Base-by-base conservation (phyloP, 257 asterid species). In the Oldenlandia corymbosa region DNA sequence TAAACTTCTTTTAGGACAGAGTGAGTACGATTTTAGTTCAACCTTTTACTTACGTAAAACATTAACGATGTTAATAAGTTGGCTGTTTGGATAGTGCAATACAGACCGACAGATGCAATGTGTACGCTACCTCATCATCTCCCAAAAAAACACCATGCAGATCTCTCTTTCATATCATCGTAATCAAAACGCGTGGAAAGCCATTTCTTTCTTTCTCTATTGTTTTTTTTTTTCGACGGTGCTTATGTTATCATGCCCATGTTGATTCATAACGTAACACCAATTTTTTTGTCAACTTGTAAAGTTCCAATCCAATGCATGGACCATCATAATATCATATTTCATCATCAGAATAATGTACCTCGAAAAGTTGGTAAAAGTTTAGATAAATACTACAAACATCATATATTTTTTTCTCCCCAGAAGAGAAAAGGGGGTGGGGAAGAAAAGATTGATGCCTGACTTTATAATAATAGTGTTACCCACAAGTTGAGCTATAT, bases 211-310 rank as follows among this genome's bases (percentile, higher is more conserved):
- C n/a, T n/a, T n/a, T n/a, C n/a, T n/a, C n/a, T n/a, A n/a, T n/a
- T n/a, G n/a, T n/a, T n/a, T 12, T 9, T 11, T 50, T 65, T 26
- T 65, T 69, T 76, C 58, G 24, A 61, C 24, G 59, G 59, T 62
- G 72, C 66, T 48, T 37, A 37, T 64, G 61, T 16, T 53, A 55
- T 73, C 49, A 58, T 48, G 13, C 12, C 72, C 39, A 27, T 61
- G 46, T 57, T 62, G 73, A 70, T 72, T n/a, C 36, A 49, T 34
- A n/a, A 67, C 41, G 56, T 48, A 45, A 53, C 61, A 14, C 20
- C 43, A 28, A 30, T 41, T 59, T n/a, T n/a, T n/a, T n/a, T 67
- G 68, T 50, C 76, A 52, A 60, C 50, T 13, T 18, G 26, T n/a
- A 11, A 28, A 12, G 2, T 13, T 28, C 23, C 5, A 13, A 54